Conservation (phyloP, 495 filamentous ascomycete species). For the Pyrenopolyporus hunteri region DNA sequence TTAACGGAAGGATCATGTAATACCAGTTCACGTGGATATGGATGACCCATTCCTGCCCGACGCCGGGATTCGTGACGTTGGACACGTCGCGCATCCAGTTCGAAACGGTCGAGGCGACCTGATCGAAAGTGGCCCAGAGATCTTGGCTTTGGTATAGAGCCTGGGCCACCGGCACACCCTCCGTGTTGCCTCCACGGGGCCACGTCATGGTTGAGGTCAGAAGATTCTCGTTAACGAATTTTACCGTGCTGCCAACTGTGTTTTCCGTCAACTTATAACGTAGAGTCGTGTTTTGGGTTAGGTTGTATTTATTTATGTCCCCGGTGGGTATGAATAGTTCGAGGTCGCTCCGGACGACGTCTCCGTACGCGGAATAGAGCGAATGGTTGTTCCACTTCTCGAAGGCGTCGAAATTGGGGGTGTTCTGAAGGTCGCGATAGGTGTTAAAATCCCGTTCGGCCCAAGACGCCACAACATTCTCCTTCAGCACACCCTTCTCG, state of each 20-base stretch:
- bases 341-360: conserved; percentile 6
- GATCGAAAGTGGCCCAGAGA: conserved; percentile 16
- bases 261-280: conserved; percentile 9
- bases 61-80: conserved; percentile 1
- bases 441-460: conserved; percentile 10
- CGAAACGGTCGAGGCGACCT: conserved; percentile 12
- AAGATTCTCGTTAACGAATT: conserved; percentile 19
- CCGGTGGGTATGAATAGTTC: conserved; percentile 11
- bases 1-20: conserved; percentile 25
- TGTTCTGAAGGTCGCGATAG: background rate
- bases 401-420: background rate
- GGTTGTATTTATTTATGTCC: background rate
- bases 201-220: conserved; percentile 7
- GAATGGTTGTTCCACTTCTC: conserved; percentile 26
- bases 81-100: conserved; percentile 26
- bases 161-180: background rate
- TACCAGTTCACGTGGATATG: conserved; percentile 25
- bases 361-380: background rate
- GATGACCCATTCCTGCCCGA: conserved; percentile 21
- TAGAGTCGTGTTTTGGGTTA: background rate
- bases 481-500: conserved; percentile 12
- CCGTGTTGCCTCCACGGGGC: background rate
- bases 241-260: conserved; percentile 14
- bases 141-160: conserved; percentile 21
- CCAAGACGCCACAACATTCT: conserved; percentile 20